These are phyloP conservation scores for Piromyces finnis DNA, from an alignment of 192 early-diverging fungal species.

Conservation along the genomic window DNA sequence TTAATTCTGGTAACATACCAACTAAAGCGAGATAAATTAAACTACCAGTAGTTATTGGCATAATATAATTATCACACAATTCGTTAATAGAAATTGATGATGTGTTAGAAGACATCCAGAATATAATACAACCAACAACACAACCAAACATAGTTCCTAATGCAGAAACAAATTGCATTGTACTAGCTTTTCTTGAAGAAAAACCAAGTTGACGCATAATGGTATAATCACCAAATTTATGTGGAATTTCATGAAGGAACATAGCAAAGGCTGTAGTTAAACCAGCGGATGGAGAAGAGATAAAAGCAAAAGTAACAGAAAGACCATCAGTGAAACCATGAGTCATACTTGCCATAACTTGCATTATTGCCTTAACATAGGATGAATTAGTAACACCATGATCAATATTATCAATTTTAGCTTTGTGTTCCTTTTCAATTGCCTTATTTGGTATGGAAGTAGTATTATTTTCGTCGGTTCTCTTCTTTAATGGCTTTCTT, in stretches of 20 bases:
- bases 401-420: neutral
- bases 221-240: slow-evolving; percentile 77
- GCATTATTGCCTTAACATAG: slow-evolving; percentile 43
- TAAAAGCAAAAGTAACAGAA: slow-evolving; percentile 68
- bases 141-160: slow-evolving; percentile 66
- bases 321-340: slow-evolving; percentile 79
- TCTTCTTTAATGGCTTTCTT: slow-evolving; percentile 15
- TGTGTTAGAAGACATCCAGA: slow-evolving; percentile 33
- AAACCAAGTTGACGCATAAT: slow-evolving; percentile 70
- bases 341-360: slow-evolving; percentile 63
- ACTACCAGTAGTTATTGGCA: slow-evolving; percentile 74
- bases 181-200: slow-evolving; percentile 47
- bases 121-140: slow-evolving; percentile 53
- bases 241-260: slow-evolving; percentile 79
- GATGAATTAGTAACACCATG: slow-evolving; percentile 7
- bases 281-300: slow-evolving; percentile 60
- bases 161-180: slow-evolving; percentile 63
- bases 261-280: slow-evolving; percentile 69
- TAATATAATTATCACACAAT: slow-evolving; percentile 55
- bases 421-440: neutral
- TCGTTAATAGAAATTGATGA: slow-evolving; percentile 23
- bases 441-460: slow-evolving; percentile 5
- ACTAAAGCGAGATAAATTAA: slow-evolving; percentile 76
- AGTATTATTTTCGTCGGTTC: neutral
- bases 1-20: slow-evolving; percentile 63